Base-by-base conservation (phyloP, 805 yeast genomes). In the Lachancea fermentati region DNA sequence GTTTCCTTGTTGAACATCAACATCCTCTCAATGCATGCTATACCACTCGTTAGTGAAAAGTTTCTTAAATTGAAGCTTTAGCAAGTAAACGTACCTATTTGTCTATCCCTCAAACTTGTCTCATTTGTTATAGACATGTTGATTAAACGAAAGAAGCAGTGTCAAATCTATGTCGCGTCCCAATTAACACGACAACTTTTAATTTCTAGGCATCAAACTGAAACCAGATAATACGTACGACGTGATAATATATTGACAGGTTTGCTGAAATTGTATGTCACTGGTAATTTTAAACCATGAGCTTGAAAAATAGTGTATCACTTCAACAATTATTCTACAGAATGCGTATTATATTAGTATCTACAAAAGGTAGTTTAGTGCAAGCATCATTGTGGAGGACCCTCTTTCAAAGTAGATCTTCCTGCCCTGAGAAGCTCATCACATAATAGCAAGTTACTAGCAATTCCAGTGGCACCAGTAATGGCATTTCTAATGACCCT, bases 341-440 rank as follows among this genome's bases (percentile, higher is more conserved):
- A 22, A 22, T 22, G 26, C 26, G 26, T 22, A 22, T 22, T 22
- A 22, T 22, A 22, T 22, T 22, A 7, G 7, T 22, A 22, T 22
- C 7, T 22, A 22, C 26, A 22, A 22, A 22, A 11, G 26, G 7
- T 7, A 11, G 26, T 7, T 7, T 7, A 22, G 26, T 22, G 26
- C 7, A 22, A 39, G 14, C 8, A 36, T 43, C 45, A 54, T 39
- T 54, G 53, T 34, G 55, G 66, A 22, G 57, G 60, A 32, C 76
- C 78, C 50, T 79, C 79, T 65, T 89, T 87, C 68, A 88, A 72
- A 8, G 96, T 85, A 11, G 96, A 86, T 54, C 95, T 78, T 36
- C 99, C 99, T 2, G 99, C 99, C 68, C 91, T 88, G 58, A 93
- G 74, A 50, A 93, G 73, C 67, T 93, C 98, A 67, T 93, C 99